Base-by-base conservation (phyloP, 2,329 filamentous ascomycete genomes). In the Aspergillus eucalypticola region DNA sequence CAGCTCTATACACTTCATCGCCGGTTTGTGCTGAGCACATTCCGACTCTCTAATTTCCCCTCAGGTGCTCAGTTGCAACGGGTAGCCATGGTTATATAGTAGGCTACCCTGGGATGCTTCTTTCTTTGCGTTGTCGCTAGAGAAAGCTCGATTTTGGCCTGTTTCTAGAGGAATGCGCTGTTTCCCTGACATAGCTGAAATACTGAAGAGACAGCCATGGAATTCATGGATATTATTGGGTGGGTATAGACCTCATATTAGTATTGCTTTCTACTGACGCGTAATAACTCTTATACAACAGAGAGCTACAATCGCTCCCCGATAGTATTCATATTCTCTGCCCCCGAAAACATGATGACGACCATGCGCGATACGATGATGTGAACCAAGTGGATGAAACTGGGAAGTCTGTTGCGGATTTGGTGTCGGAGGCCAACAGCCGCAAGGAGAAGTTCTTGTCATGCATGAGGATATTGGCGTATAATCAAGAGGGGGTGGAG, bases 391-490 rank as follows among this genome's bases (percentile, higher is more conserved):
- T 78, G 13, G 81, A 79, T 42, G 76, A 86, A 41, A 81, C 81
- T 7, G 65, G 70, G 6, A 73, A 69, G 42, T 67, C 59, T 13
- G 68, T 72, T 46, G 68, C 66, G 50, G 67, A 75, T 13, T 79
- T 84, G 7, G 84, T 90, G 19, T 69, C 82, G 54, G 81, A 87
- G 59, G 84, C 83, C 13, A 79, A 82, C 35, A 71, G 76, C 8
- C 83, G 90, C 32, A 80, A 87, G 61, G 80, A 88, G 62, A 81
- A 86, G 32, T 87, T 88, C 54, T 86, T 90, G 64, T 86, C 85
- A 70, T 89, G 86, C 60, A 87, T 88, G 63, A 80, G 90, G 44
- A 84, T 92, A 13, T 81, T 92, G 58, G 90, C 88, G 17, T 86
- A 90, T 62, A 84, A 83, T 58, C 81, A 84, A 52, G 84, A 86